Evolutionary conservation across 140 eudicot genomes (phyloP).

Genomic region (Stevia rebaudiana): DNA sequence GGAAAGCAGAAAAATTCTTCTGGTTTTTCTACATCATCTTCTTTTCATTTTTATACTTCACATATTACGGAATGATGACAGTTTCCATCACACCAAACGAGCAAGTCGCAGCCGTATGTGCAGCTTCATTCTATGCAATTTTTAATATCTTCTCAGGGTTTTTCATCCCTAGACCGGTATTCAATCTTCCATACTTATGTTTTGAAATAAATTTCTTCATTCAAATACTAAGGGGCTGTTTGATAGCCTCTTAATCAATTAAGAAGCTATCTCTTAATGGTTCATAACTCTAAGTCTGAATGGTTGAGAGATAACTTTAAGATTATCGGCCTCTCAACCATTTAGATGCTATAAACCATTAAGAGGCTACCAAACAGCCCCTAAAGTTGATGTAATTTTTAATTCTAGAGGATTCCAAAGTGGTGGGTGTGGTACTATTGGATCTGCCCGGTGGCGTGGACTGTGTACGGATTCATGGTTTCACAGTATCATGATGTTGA

Average conservation of each 20-base stretch:
- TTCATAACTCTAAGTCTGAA: too few relatives aligned
- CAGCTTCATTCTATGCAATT: constrained; percentile 56
- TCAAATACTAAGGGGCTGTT: neutral
- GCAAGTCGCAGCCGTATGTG: constrained; percentile 65
- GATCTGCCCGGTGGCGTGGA: constrained; percentile 91
- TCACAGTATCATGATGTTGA: constrained; percentile 72
- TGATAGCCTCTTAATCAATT: too few relatives aligned
- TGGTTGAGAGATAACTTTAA: too few relatives aligned
- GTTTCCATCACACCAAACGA: constrained; percentile 76
- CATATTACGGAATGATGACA: constrained; percentile 88
- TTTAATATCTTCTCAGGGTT: constrained; percentile 74
- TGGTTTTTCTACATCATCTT: constrained; percentile 63
- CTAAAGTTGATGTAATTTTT: constrained; percentile 1
- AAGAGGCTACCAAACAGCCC: too few relatives aligned
- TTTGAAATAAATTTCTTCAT: neutral
- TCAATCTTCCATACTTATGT: neutral
- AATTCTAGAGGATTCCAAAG: constrained; percentile 59
- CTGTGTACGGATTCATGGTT: constrained; percentile 63
- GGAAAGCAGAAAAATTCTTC: constrained; percentile 60
- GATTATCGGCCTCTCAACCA: too few relatives aligned
- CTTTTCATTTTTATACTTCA: constrained; percentile 66
- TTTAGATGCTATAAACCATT: too few relatives aligned
- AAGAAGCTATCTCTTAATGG: too few relatives aligned
- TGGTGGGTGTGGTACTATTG: constrained; percentile 97
- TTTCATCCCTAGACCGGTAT: constrained; percentile 73